Base-by-base conservation (phyloP, 768 basidiomycete species). In the Hydnomerulius pinastri region DNA sequence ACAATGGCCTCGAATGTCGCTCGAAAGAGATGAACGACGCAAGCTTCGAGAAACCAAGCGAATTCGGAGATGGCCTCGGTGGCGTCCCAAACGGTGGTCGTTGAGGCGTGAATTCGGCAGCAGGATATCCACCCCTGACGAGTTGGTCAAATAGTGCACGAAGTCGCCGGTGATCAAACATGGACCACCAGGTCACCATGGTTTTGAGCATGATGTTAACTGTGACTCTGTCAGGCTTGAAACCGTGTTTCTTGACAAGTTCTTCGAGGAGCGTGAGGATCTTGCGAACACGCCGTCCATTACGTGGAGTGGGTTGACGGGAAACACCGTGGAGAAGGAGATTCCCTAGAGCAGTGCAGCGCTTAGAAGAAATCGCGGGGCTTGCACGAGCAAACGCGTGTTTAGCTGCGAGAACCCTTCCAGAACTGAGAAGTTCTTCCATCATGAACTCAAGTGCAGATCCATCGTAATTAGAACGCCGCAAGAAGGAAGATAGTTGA, bases 191-290 rank as follows among this genome's bases (percentile, higher is more conserved):
- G 15, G 66, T 64, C 50, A 92, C 64, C 54, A 85, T 70, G 7
- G 75, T 77, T 61, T 83, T 84, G 52, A 89, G 51, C 37, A 91
- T 44, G 40, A 90, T 79, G 59, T 92, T 91, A 48, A 79, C 70
- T 4, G 90, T 90, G 32, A 86, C 72, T 9, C 83, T 75, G 62
- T 92, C 88, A 8, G 84, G 80, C 10, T 61, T 61, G 61, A 90
- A 87, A 6, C 67, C 74, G 30, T 75, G 73, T 37, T 71, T 60
- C 41, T 66, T 57, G 37, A 71, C 62, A 25, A 90, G 74, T 11
- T 69, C 53, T 29, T 73, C 63, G 46, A 81, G 72, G 25, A 74
- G 65, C 4, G 60, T 63, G 17, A 71, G 47, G 23, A 78, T 56
- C 51, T 71, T 72, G 21, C 75, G 72, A n/a, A 84, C 68, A 11